Conservation (phyloP, 805 yeast genomes). For the Lipomyces lipofer region DNA sequence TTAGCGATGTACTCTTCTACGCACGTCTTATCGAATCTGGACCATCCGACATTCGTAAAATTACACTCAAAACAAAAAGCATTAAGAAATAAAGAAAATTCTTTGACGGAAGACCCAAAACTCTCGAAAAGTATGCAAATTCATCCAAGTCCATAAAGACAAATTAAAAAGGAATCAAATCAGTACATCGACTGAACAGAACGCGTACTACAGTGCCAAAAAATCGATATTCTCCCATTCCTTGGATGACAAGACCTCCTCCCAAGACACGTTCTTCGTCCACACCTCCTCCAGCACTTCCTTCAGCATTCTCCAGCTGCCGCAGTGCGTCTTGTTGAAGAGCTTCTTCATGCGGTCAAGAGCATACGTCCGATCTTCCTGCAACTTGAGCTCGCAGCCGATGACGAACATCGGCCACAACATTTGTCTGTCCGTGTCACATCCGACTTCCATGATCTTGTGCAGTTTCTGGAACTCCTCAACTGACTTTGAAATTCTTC, state of each 20-base stretch:
- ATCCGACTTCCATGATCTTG: slow-evolving; percentile 13
- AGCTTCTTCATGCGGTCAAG: slow-evolving; percentile 13
- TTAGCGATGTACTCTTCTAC: too few relatives aligned
- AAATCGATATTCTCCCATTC: slow-evolving; percentile 26
- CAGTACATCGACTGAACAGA: too few relatives aligned
- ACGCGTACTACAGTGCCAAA: slow-evolving; percentile 17
- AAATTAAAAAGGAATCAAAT: too few relatives aligned
- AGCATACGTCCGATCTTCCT: slow-evolving; percentile 7
- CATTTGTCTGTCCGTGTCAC: slow-evolving; percentile 26
- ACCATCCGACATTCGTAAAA: too few relatives aligned
- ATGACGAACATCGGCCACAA: slow-evolving; percentile 29
- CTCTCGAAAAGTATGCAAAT: too few relatives aligned
- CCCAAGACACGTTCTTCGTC: slow-evolving; percentile 20
- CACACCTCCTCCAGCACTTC: slow-evolving; percentile 17
- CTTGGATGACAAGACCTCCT: slow-evolving; percentile 18
- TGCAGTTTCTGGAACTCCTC: slow-evolving; percentile 21
- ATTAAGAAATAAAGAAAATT: too few relatives aligned
- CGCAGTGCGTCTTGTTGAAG: slow-evolving; percentile 11
- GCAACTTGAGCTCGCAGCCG: slow-evolving; percentile 24
- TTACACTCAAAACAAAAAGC: too few relatives aligned
- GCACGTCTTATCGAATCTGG: too few relatives aligned
- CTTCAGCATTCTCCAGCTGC: slow-evolving; percentile 20
- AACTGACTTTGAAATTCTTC: slow-evolving; percentile 17
- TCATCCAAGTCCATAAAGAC: too few relatives aligned
- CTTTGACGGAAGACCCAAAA: too few relatives aligned